Conservation (phyloP, 441 rosid species). For the Bocquillonia castaneifolia region DNA sequence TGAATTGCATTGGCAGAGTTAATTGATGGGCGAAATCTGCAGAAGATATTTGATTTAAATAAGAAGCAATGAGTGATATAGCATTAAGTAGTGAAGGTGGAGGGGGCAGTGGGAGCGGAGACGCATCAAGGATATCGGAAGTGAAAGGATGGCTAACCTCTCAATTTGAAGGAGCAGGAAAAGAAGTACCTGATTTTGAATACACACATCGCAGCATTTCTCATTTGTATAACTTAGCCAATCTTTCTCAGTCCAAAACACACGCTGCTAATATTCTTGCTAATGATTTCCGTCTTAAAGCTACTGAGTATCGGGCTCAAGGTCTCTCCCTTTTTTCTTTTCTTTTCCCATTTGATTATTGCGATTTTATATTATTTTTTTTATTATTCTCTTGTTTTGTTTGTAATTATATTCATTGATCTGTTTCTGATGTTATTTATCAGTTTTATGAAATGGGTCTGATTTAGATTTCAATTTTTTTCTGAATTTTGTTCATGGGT, state of each 20-base stretch:
- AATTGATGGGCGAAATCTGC: too few species aligned
- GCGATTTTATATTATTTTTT: not conserved
- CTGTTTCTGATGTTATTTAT: too few species aligned
- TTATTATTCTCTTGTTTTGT: not conserved
- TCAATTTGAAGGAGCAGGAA: conserved; percentile 72
- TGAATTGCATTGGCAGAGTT: too few species aligned
- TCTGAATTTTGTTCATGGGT: not conserved
- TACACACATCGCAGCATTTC: conserved; percentile 75
- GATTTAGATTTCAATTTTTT: too few species aligned
- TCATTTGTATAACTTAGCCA: conserved; percentile 65
- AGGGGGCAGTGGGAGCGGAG: conserved; percentile 30
- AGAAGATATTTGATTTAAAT: too few species aligned
- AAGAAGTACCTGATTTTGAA: conserved; percentile 75
- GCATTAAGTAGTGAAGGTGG: conserved; percentile 9
- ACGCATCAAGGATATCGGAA: conserved; percentile 62
- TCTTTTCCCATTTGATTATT: not conserved
- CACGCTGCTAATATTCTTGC: conserved; percentile 81
- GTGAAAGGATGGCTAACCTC: conserved; percentile 77
- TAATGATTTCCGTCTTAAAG: conserved; percentile 77
- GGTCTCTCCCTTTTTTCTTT: conserved; percentile 32
- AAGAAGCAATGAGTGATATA: conserved; percentile 46
- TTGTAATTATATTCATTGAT: too few species aligned
- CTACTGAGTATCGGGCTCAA: conserved; percentile 79
- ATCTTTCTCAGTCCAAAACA: conserved; percentile 78
- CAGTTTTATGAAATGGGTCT: too few species aligned